Evolutionary conservation across 352 stramenopile genomes (phyloP), one percentile per base, ranked within the genome.

Genomic region (Pythium oligandrum): DNA sequence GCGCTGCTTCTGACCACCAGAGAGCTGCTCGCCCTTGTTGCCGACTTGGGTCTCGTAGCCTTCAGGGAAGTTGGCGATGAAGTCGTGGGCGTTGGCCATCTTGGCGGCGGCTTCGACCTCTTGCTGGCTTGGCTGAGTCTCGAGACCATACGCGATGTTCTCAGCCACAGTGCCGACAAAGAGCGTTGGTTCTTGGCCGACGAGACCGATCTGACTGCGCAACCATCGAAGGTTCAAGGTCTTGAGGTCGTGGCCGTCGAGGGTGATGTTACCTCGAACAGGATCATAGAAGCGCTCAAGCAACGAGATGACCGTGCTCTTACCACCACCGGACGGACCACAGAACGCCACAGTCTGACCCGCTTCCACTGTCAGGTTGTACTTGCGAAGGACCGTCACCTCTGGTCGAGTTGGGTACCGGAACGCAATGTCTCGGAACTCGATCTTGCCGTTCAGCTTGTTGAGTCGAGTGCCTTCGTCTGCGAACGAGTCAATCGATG

Each of bases 41-140:
- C 96, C 93, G 11, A 99, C 93, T 40, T 91, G 70, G 4, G 94
- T 98, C 31, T 97, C 75, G 65, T 93, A 98, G 4, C 87, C 79
- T 12, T 98, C 86, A 4, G 93, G 80, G 46, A 98, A 90, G 2
- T 64, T 52, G 0, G 66, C 71, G 68, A 98, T 97, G 57, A 98
- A 99, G 32, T 83, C 66, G 64, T 97, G 76, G 1, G 92, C 93
- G 63, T 98, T 97, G n/a, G 95, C 94, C 36, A 97, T 70, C 54
- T 87, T 76, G 4, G 93, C 90, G n/a, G 93, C 94, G 34, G 81
- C 55, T 12, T 90, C 70, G 53, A 98, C 75, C 59, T 96, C 87
- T 3, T 85, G 73, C 43, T 73, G 53, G 4, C 34, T 68, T n/a
- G 64, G 74, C 48, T 66, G 64, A 8, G 56, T 33, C 39, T 73